Evolutionary conservation across 169 alveolate species (phyloP).

Genomic region (Plasmodium cynomolgi): DNA sequence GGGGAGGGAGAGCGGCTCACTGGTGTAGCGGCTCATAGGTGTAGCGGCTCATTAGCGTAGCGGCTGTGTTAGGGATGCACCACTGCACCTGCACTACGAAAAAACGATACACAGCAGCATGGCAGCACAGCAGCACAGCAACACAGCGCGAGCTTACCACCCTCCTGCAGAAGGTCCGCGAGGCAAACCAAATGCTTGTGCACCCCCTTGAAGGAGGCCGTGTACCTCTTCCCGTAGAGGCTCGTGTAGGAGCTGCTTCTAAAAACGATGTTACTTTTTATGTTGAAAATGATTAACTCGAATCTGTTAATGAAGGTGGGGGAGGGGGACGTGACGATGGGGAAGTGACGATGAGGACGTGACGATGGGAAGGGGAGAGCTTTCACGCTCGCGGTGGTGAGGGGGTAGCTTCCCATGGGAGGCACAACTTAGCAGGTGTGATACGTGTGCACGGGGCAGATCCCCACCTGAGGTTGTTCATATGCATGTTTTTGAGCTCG

Average conservation of each 20-base stretch:
- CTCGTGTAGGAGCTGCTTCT: slow-evolving; percentile 48
- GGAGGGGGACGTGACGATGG: background rate
- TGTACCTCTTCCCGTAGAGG: slow-evolving; percentile 44
- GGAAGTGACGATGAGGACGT: background rate
- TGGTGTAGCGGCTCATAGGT: no score
- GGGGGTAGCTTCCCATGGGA: background rate
- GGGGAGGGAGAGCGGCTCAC: background rate
- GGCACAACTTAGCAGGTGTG: background rate
- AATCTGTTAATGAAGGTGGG: slow-evolving; percentile 1
- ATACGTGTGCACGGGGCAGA: background rate
- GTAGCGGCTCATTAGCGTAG: background rate
- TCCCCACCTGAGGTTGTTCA: slow-evolving; percentile 41
- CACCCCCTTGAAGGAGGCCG: slow-evolving; percentile 55
- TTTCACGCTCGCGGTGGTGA: no score
- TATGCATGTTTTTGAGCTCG: slow-evolving; percentile 48
- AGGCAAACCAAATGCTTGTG: slow-evolving; percentile 18
- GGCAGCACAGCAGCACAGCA: no score
- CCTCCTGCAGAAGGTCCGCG: slow-evolving; percentile 23
- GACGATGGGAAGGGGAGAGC: no score
- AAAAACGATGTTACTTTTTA: slow-evolving; percentile 28
- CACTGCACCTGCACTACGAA: background rate
- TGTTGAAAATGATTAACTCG: slow-evolving; percentile 35
- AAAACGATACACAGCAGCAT: background rate
- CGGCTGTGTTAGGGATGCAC: background rate
- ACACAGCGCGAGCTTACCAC: background rate